phyloP scores from a whole-genome alignment of 139 green algal species.

The Chlorella sp. region DNA sequence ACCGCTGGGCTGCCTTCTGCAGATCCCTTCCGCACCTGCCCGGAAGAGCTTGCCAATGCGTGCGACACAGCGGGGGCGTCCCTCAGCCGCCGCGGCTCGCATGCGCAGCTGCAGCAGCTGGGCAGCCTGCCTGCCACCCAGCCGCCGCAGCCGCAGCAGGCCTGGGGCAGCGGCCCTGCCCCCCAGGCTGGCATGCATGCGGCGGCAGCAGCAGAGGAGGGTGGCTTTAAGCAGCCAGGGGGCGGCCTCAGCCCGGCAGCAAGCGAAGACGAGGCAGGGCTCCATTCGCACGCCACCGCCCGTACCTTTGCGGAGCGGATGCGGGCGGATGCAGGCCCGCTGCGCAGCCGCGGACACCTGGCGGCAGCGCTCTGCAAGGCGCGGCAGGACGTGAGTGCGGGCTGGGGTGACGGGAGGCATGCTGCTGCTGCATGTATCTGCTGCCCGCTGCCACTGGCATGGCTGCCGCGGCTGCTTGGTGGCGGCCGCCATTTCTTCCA shows the following conservation, averaged over 20 bases:
- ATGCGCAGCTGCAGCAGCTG: background rate
- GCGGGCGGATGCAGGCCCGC: background rate
- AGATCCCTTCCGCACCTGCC: slow-evolving; percentile 30
- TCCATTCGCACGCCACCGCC: background rate
- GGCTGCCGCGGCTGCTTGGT: no score
- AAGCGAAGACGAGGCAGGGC: background rate
- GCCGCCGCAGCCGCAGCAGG: background rate
- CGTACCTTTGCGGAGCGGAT: slow-evolving; percentile 2
- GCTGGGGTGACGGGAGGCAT: no score
- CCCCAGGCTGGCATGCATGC: background rate
- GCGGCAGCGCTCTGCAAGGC: slow-evolving; percentile 26
- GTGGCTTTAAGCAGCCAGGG: background rate
- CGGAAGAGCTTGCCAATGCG: background rate
- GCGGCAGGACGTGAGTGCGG: slow-evolving; percentile 10
- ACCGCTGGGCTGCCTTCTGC: background rate
- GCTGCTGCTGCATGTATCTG: no score
- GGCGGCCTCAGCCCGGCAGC: background rate
- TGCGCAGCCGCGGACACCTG: background rate
- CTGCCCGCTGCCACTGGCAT: no score
- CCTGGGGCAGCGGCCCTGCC: background rate
- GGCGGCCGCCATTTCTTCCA: no score
- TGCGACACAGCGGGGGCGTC: background rate
- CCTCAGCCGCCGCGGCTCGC: background rate
- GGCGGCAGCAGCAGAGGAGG: background rate
- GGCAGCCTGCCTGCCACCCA: no score